These are phyloP conservation scores for Fusarium sp. DNA, from an alignment of 2,329 filamentous ascomycete genomes.

Conservation along the genomic window DNA sequence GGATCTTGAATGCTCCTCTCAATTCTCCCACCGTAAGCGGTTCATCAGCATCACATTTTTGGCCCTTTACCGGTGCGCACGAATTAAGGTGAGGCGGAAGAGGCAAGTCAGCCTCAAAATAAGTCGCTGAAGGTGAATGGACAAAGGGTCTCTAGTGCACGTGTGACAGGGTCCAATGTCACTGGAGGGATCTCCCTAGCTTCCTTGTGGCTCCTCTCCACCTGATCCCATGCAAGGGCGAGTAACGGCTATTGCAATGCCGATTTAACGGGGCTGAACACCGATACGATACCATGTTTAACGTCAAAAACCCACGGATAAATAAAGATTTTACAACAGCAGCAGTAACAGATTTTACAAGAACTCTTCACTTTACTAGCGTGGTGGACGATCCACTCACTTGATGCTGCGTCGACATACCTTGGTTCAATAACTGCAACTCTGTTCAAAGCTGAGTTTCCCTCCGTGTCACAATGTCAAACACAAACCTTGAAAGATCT, in stretches of 20 bases:
- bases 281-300: not conserved
- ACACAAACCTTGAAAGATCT: not conserved
- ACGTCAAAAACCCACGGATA: not conserved
- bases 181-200: slow-evolving; percentile 22
- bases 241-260: slow-evolving; percentile 17
- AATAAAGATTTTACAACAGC: not conserved
- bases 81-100: not conserved
- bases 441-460: not conserved
- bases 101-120: not conserved
- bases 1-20: no score
- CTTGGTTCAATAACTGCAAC: not conserved
- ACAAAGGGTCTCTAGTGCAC: slow-evolving; percentile 5
- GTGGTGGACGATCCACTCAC: no score
- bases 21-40: no score
- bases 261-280: slow-evolving; percentile 13
- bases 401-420: no score
- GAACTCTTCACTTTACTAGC: not conserved
- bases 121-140: not conserved
- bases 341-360: not conserved
- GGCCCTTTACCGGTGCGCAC: no score
- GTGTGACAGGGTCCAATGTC: slow-evolving; percentile 19
- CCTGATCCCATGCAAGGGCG: slow-evolving; percentile 21
- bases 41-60: no score
- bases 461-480: not conserved
- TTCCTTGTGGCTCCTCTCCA: slow-evolving; percentile 8